Base-by-base conservation (phyloP, 2,329 filamentous ascomycete species). In the Elsinoe fawcettii region DNA sequence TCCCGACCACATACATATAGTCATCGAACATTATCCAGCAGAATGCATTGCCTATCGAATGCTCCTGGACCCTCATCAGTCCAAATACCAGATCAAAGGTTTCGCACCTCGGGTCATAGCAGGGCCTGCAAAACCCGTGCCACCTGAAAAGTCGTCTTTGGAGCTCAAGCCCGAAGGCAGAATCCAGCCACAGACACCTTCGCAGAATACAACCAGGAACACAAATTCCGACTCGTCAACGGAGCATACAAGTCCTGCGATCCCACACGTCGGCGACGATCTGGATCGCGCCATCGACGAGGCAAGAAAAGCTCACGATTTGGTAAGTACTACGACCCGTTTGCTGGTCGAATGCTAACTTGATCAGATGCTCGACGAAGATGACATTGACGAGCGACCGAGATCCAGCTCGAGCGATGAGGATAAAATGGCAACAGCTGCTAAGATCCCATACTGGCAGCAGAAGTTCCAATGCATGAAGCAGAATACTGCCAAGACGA, bases 381-480 rank as follows among this genome's bases (percentile, higher is more conserved):
- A 56, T 59, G 47, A 51, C 16, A 39, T 43, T n/a, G 16, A 57
- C 14, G 32, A 2, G 6, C 44, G 37, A 14, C 53, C 41, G 23
- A 14, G 49, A 16, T 53, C 49, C 3, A 53, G 49, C 32, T 30
- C 25, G 2, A 53, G 49, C 9, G 49, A 53, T 12, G 30, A 34
- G 5, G 49, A 53, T 27, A 16, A 34, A 11, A 12, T 34, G n/a
- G 46, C 20, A 5, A 34, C 37, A 20, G n/a, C 25, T 7, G 46
- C 51, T 30, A 37, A 41, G 20, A n/a, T 56, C 11, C 30, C 54
- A 11, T 23, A 34, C n/a, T 64, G 69, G 60, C 67, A 71, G 61
- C 70, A 74, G 58, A 74, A 68, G 2, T 84, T 82, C 60, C 73
- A 77, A 30, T 85, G 82, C 65, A 84, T 85, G 81, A 73, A 82